Percentiles rank a stretch among this genome's conserved stretches.
phyloP scores from a whole-genome alignment of 208 protist genomes.

The Leishmania lainsoni region DNA sequence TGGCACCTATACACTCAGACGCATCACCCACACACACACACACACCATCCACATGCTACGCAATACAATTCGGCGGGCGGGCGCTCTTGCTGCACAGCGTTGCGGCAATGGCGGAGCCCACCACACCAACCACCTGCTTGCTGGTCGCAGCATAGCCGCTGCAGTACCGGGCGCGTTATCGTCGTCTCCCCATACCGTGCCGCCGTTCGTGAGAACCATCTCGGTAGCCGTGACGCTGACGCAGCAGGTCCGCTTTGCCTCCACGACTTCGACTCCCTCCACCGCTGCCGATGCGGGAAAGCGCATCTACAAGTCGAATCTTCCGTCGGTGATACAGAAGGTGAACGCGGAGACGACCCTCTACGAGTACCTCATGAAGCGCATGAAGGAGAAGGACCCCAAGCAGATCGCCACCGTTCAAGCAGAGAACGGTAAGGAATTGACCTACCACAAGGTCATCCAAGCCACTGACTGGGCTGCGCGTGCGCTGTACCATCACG shows the following conservation, averaged over 20 bases:
- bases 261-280: constrained; percentile 5
- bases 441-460: constrained; percentile 1
- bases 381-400: constrained; percentile 8
- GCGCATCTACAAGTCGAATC: constrained; percentile 25
- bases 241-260: constrained; percentile 2
- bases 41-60: not conserved
- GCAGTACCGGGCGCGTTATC: not conserved
- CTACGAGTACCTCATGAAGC: constrained; percentile 28
- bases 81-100: not conserved
- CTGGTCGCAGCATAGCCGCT: not conserved
- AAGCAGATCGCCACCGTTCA: constrained; percentile 18
- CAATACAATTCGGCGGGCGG: constrained; percentile 3
- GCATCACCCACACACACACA: not conserved
- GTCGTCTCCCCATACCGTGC: not conserved
- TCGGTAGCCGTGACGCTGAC: not conserved
- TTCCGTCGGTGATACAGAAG: constrained; percentile 18
- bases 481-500: constrained; percentile 35
- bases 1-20: no score
- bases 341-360: constrained; percentile 27
- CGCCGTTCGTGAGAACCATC: not conserved
- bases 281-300: not conserved
- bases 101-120: not conserved
- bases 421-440: constrained; percentile 12
- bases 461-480: constrained; percentile 25
- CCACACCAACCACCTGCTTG: not conserved